Percentiles rank a stretch among this genome's conserved stretches.
These are phyloP conservation scores for Pythium monospermum DNA, from an alignment of 352 stramenopile genomes.

Conservation along the genomic window DNA sequence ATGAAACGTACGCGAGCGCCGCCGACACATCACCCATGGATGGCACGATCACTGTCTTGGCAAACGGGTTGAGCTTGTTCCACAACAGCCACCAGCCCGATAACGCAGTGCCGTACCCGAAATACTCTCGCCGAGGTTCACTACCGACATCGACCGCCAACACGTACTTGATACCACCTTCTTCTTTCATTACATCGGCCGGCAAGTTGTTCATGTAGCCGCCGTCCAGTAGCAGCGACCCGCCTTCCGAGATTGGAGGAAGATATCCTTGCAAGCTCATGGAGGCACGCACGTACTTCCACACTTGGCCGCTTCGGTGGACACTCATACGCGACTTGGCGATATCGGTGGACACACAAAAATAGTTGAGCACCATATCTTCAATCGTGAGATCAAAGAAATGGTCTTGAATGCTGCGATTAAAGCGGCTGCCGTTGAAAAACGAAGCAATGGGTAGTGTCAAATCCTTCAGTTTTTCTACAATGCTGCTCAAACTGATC, in stretches of 20 bases:
- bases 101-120: conserved; percentile 72
- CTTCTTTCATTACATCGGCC: conserved; percentile 88
- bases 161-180: conserved; percentile 86
- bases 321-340: conserved; percentile 85
- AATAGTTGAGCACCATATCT: conserved; percentile 92
- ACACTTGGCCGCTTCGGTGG: conserved; percentile 79
- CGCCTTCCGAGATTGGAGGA: conserved; percentile 85
- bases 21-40: conserved; percentile 91
- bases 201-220: conserved; percentile 94
- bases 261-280: conserved; percentile 92
- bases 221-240: conserved; percentile 85
- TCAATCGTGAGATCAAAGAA: conserved; percentile 82
- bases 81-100: conserved; percentile 90
- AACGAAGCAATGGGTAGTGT: conserved; percentile 88
- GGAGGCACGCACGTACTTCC: conserved; percentile 89
- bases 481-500: conserved; percentile 57
- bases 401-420: conserved; percentile 58
- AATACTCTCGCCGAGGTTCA: conserved; percentile 69
- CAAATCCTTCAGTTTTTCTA: conserved; percentile 74
- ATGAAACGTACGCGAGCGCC: conserved; percentile 86
- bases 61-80: conserved; percentile 89
- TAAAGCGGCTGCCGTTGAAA: conserved; percentile 86
- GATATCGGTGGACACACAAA: conserved; percentile 91
- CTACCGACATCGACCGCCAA: conserved; percentile 88
- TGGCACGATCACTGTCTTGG: conserved; percentile 81